Evolutionary conservation across 352 stramenopile species (phyloP).

Genomic region (Globisporangium solare): DNA sequence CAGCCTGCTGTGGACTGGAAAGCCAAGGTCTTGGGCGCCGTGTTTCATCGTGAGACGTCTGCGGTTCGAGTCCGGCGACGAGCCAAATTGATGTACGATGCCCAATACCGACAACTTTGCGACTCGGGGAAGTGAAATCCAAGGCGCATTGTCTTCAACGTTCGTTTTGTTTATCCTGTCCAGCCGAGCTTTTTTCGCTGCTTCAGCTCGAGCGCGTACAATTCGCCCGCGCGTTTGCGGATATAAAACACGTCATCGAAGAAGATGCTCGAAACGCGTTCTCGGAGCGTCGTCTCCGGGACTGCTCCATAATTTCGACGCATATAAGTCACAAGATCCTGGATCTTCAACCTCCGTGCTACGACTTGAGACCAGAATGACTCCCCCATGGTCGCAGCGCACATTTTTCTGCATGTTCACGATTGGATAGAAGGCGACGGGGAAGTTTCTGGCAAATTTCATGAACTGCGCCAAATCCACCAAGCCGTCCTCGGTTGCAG

Average conservation of each 20-base stretch:
- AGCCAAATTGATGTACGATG: slow-evolving; percentile 35
- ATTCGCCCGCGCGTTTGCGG: slow-evolving; percentile 41
- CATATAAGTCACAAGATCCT: slow-evolving; percentile 57
- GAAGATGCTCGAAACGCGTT: slow-evolving; percentile 45
- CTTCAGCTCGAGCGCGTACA: slow-evolving; percentile 39
- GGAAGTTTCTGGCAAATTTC: slow-evolving; percentile 44
- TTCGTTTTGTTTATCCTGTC: background rate
- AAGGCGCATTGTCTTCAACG: too few species aligned
- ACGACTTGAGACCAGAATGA: slow-evolving; percentile 37
- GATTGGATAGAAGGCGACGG: slow-evolving; percentile 49
- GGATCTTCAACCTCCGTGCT: slow-evolving; percentile 44
- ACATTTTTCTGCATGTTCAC: slow-evolving; percentile 60
- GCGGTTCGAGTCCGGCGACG: slow-evolving; percentile 23
- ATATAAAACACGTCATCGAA: slow-evolving; percentile 35
- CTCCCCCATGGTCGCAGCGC: slow-evolving; percentile 33
- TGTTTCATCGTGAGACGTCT: slow-evolving; percentile 28
- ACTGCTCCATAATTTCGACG: slow-evolving; percentile 41
- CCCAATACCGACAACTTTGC: slow-evolving; percentile 9
- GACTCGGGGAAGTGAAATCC: too few species aligned
- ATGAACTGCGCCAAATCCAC: slow-evolving; percentile 47
- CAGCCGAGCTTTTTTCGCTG: slow-evolving; percentile 25
- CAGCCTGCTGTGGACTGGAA: slow-evolving; percentile 32
- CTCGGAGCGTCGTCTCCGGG: slow-evolving; percentile 31
- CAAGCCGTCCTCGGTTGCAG: slow-evolving; percentile 30
- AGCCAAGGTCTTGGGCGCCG: slow-evolving; percentile 21